A percentile compares a stretch with the other conserved stretches of the same genome.
phyloP scores from a whole-genome alignment of 2,329 filamentous ascomycete species.

The Trichoderma harzianum region DNA sequence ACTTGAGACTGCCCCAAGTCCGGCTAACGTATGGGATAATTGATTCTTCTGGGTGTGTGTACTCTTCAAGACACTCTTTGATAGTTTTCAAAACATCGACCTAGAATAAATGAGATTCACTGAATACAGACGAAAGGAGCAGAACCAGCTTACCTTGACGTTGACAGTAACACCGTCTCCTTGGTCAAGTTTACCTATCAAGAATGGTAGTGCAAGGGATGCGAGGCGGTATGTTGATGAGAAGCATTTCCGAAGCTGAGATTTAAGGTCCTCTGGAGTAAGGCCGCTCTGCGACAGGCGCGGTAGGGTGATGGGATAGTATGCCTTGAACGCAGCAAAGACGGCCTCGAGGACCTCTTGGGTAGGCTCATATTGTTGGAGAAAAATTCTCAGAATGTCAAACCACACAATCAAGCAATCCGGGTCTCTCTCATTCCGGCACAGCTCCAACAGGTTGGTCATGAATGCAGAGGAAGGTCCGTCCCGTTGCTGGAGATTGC shows the following conservation, averaged over 20 bases:
- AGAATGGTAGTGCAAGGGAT: constrained; percentile 47
- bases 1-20: constrained; percentile 60
- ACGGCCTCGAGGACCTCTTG: constrained; percentile 47
- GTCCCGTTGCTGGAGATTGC: constrained; percentile 44
- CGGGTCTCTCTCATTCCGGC: constrained; percentile 54
- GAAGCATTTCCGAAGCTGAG: constrained; percentile 52
- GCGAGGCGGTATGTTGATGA: constrained; percentile 48
- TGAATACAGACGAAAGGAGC: background rate
- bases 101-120: constrained; percentile 28
- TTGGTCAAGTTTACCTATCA: constrained; percentile 56
- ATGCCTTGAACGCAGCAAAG: constrained; percentile 56
- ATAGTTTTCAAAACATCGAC: constrained; percentile 56
- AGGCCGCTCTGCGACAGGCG: constrained; percentile 50
- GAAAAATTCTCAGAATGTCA: constrained; percentile 43
- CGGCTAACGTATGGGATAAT: constrained; percentile 48
- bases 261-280: constrained; percentile 56
- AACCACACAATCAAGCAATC: constrained; percentile 58
- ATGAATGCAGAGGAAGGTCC: constrained; percentile 46
- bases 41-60: constrained; percentile 44
- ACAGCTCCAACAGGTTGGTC: constrained; percentile 48
- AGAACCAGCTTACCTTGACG: constrained; percentile 46
- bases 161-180: constrained; percentile 56
- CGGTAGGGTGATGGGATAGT: constrained; percentile 57
- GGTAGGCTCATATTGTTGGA: constrained; percentile 43
- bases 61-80: constrained; percentile 50